Evolutionary conservation across 116 monocot species (phyloP), one percentile per base, ranked within the genome.

Genomic region (Posidonia oceanica): DNA sequence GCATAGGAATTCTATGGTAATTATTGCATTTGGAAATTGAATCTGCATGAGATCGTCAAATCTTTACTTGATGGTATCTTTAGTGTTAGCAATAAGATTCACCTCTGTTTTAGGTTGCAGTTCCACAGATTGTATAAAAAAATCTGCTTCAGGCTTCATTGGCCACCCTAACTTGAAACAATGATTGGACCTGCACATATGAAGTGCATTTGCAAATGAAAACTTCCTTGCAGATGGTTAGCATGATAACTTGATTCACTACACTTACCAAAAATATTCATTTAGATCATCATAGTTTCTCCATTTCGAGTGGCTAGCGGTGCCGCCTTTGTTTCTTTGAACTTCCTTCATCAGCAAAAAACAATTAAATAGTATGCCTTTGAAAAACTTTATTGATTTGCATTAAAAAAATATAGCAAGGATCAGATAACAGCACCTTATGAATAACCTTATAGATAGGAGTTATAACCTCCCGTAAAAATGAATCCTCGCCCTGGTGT

Each of bases 251-350:
- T 52, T 57, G 61, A 63, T 59, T n/a, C 1, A 42, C 16, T 44
- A 59, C 73, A 74, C 74, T 74, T 69, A 97, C 97, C 97, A 97
- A 76, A 97, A 97, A 39, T 87, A 97, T 76, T 97, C 97, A 80
- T 97, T 97, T 72, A 97, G 67, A 74, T 97, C 97, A 84, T 97
- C 97, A 78, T 97, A 97, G 63, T 97, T 97, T 78, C 97, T 85
- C 97, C 97, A 97, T 77, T 78, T 83, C 12, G 97, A 87, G 87
- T 97, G 97, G 80, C 92, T 92, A 59, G 85, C 75, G 54, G 85
- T 87, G 73, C 89, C 81, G 41, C 60, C 59, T 83, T 87, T 97
- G 73, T 80, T 84, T 80, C 77, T 89, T 76, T 77, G 72, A 65
- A 72, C 83, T 89, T 97, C 97, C 97, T 97, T 79, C 74, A 63